Conservation (phyloP, 2,329 filamentous ascomycete species). For the Boeremia exigua region DNA sequence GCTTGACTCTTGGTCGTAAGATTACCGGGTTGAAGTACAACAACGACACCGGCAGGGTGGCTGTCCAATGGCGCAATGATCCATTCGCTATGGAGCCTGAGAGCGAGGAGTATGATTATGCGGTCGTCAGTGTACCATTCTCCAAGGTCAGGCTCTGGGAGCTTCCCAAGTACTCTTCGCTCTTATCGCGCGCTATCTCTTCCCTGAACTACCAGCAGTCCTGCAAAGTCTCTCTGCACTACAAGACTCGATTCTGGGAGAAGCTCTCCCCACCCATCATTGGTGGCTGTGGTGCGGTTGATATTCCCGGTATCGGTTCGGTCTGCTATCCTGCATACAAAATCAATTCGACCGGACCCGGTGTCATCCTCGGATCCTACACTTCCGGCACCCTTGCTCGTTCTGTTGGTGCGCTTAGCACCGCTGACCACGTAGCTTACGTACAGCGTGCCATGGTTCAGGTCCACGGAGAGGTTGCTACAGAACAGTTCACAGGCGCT, state of each 20-base stretch:
- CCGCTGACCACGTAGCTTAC: conserved; percentile 67
- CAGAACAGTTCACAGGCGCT: conserved; percentile 68
- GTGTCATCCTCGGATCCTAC: conserved; percentile 68
- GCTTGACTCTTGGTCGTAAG: conserved; percentile 62
- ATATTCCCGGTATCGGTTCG: conserved; percentile 66
- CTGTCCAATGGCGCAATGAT: conserved; percentile 63
- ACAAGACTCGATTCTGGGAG: conserved; percentile 68
- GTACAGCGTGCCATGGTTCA: conserved; percentile 71
- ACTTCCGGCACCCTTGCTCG: conserved; percentile 54
- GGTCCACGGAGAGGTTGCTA: conserved; percentile 67
- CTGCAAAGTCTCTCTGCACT: conserved; percentile 70
- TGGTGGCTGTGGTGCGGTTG: conserved; percentile 67
- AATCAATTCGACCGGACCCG: conserved; percentile 68
- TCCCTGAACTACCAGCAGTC: conserved; percentile 58
- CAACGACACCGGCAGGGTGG: conserved; percentile 59
- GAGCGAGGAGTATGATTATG: conserved; percentile 67
- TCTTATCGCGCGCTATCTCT: conserved; percentile 56
- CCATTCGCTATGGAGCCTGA: conserved; percentile 52
- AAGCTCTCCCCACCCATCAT: conserved; percentile 62
- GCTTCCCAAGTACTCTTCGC: conserved; percentile 60
- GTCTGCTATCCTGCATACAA: conserved; percentile 73
- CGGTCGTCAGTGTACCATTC: conserved; percentile 70
- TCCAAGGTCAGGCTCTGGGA: conserved; percentile 68
- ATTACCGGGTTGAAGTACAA: conserved; percentile 65
- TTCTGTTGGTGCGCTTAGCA: conserved; percentile 57